A percentile compares a stretch with the other conserved stretches of the same genome.
Conservation (phyloP, 2,329 filamentous ascomycete genomes). For the Colletotrichum liriopes region DNA sequence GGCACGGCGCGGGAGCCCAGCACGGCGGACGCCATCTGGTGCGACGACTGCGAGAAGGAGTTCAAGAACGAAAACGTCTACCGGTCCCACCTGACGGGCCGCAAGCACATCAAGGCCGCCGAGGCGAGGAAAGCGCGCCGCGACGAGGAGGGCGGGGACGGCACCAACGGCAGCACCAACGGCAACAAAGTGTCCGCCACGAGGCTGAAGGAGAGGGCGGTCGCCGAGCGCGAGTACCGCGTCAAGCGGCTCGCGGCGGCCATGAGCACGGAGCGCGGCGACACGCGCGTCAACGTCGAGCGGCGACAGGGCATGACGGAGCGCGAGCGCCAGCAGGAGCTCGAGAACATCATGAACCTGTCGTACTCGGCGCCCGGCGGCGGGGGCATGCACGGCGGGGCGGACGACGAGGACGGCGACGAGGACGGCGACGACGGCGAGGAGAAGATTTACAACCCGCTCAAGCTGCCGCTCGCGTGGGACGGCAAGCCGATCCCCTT, state of each 20-base stretch:
- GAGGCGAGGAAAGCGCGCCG: conserved; percentile 72
- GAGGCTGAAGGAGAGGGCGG: conserved; percentile 87
- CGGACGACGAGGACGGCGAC: conserved; percentile 63
- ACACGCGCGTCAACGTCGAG: conserved; percentile 95
- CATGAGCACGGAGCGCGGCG: conserved; percentile 89
- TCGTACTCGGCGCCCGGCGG: conserved; percentile 62
- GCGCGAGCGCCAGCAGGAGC: conserved; percentile 92
- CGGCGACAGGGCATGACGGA: conserved; percentile 98
- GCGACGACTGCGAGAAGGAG: conserved; percentile 91
- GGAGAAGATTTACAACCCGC: conserved; percentile 94
- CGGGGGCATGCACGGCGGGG: conserved; percentile 44
- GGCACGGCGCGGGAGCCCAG: conserved; percentile 53
- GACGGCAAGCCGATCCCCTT: conserved; percentile 99
- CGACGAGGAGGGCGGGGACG: conserved; percentile 54
- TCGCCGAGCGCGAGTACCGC: conserved; percentile 90
- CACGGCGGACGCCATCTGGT: conserved; percentile 82
- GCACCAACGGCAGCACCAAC: conserved; percentile 47
- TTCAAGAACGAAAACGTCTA: conserved; percentile 98
- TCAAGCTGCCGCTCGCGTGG: conserved; percentile 97
- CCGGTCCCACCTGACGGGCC: conserved; percentile 88
- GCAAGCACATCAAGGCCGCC: conserved; percentile 92
- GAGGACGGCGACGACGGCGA: conserved; percentile 84
- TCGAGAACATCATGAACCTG: conserved; percentile 83
- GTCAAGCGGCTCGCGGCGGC: conserved; percentile 84
- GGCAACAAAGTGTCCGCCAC: conserved; percentile 56